Percentiles rank a stretch among this genome's conserved stretches.
These are phyloP conservation scores for Blastocystis sp. DNA, from an alignment of 352 stramenopile genomes.

Conservation along the genomic window DNA sequence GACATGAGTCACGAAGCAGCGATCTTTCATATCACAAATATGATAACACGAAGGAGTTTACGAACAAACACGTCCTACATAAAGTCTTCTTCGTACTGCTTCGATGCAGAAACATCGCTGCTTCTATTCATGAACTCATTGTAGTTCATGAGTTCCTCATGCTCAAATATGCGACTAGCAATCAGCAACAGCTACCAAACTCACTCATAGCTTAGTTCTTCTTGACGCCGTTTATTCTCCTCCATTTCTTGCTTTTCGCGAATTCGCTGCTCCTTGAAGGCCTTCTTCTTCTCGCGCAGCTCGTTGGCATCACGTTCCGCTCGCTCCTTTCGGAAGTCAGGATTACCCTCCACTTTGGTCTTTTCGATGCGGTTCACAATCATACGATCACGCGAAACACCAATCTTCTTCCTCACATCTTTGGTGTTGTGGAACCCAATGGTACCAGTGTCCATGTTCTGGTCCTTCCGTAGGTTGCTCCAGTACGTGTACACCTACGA, in stretches of 20 bases:
- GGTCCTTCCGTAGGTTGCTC: constrained; percentile 82
- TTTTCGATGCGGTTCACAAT: constrained; percentile 66
- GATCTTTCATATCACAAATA: background rate
- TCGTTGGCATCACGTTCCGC: constrained; percentile 36
- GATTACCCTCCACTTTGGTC: constrained; percentile 64
- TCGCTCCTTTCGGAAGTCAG: constrained; percentile 58
- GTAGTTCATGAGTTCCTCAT: constrained; percentile 49
- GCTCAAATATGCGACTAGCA: constrained; percentile 36
- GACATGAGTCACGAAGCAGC: constrained; percentile 12
- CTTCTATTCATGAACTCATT: constrained; percentile 50
- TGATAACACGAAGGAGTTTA: background rate
- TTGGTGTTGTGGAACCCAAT: constrained; percentile 68
- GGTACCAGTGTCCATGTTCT: constrained; percentile 81
- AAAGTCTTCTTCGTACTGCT: constrained; percentile 44
- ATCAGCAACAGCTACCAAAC: constrained; percentile 37
- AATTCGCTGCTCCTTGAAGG: constrained; percentile 73
- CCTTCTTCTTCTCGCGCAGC: constrained; percentile 65
- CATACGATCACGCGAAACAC: constrained; percentile 63
- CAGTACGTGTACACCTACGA: constrained; percentile 80
- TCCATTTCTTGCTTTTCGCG: constrained; percentile 62
- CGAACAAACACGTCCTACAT: constrained; percentile 52
- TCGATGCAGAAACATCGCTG: constrained; percentile 15
- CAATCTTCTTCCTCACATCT: constrained; percentile 66
- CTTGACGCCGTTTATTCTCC: constrained; percentile 38
- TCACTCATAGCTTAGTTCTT: constrained; percentile 64